Conservation (phyloP, 1,284 basidiomycete species). For the Boletus sp. region DNA sequence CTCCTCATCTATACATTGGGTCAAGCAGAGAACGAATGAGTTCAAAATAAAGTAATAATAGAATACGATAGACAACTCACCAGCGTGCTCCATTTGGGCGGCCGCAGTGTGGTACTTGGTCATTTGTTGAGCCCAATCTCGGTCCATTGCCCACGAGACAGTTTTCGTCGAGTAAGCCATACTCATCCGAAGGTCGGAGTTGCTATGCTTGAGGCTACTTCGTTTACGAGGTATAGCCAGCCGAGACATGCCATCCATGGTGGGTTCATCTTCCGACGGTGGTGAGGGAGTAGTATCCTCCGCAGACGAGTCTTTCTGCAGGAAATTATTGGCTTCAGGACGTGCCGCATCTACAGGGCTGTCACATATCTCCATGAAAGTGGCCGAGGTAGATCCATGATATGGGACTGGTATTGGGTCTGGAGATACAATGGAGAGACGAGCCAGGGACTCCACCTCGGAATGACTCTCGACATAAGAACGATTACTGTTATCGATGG, state of each 20-base stretch:
- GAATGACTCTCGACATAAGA: slow-evolving; percentile 20
- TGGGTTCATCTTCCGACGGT: slow-evolving; percentile 32
- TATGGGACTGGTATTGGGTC: slow-evolving; percentile 35
- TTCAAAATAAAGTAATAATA: neutral
- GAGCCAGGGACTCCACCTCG: slow-evolving; percentile 25
- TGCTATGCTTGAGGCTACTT: slow-evolving; percentile 57
- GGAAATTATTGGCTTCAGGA: slow-evolving; percentile 9
- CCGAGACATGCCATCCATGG: slow-evolving; percentile 19
- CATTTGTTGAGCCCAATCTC: slow-evolving; percentile 53
- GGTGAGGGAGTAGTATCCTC: slow-evolving; percentile 29
- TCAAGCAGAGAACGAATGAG: slow-evolving; percentile 2
- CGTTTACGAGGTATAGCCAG: slow-evolving; percentile 40
- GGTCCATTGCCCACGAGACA: slow-evolving; percentile 70
- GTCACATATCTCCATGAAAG: slow-evolving; percentile 34
- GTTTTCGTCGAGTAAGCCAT: slow-evolving; percentile 56
- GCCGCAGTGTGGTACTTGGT: slow-evolving; percentile 51
- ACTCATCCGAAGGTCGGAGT: slow-evolving; percentile 44
- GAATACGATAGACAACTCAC: too few relatives aligned
- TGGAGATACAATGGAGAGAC: slow-evolving; percentile 28
- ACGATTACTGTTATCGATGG: slow-evolving; percentile 11
- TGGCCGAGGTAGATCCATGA: slow-evolving; percentile 32
- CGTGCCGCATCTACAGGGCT: slow-evolving; percentile 26
- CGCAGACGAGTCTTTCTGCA: slow-evolving; percentile 11
- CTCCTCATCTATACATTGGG: slow-evolving; percentile 40
- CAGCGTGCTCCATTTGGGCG: slow-evolving; percentile 52